A percentile compares a stretch with the other conserved stretches of the same genome.
Evolutionary conservation across 2,329 filamentous ascomycete species (phyloP).

Genomic region (Incumbomyces lentus): DNA sequence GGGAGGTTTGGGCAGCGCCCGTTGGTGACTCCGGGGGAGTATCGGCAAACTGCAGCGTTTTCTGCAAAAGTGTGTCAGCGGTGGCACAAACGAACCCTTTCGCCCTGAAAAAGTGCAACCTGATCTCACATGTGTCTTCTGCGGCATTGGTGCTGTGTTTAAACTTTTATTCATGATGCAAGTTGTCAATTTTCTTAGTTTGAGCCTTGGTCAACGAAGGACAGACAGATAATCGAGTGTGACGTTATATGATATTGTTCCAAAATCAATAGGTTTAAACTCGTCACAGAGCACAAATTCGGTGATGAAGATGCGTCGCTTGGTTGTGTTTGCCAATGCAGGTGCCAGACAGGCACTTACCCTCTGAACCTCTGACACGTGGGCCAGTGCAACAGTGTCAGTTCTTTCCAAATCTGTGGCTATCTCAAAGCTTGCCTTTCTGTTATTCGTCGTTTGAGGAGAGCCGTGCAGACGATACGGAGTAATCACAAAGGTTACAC

Average conservation of each 20-base stretch:
- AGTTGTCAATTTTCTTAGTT: not conserved
- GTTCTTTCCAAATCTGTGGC: not conserved
- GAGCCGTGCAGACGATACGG: not conserved
- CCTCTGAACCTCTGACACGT: not conserved
- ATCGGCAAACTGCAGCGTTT: not conserved
- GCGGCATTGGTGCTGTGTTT: not conserved
- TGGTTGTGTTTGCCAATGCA: not conserved
- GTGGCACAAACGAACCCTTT: constrained; percentile 1
- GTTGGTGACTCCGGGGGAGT: constrained; percentile 4
- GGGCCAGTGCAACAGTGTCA: not conserved
- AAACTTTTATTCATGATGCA: not conserved
- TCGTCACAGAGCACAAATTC: too few relatives aligned
- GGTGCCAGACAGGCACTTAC: not conserved
- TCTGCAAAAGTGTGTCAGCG: constrained; percentile 3
- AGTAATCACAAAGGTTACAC: constrained; percentile 2
- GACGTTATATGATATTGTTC: too few relatives aligned
- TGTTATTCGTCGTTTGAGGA: not conserved
- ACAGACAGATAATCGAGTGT: too few relatives aligned
- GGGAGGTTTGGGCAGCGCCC: not conserved
- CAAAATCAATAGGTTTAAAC: too few relatives aligned
- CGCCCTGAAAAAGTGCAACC: not conserved
- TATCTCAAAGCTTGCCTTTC: not conserved
- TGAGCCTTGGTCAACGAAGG: not conserved
- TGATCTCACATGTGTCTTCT: constrained; percentile 1
- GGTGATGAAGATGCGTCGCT: too few relatives aligned